Conservation (phyloP, 768 basidiomycete species). For the Rhodocollybia butyracea region DNA sequence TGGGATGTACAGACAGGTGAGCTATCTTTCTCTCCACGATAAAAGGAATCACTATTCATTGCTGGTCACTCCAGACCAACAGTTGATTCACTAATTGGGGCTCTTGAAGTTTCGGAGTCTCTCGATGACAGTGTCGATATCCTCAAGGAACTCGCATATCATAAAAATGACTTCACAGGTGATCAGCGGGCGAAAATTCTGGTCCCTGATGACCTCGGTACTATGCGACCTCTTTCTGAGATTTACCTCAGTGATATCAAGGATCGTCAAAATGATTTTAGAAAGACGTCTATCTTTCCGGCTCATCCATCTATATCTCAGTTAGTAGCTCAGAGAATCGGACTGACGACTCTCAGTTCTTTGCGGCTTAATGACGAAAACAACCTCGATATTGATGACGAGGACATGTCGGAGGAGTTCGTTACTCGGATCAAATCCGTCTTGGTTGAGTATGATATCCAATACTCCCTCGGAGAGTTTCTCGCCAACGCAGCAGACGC, state of each 20-base stretch:
- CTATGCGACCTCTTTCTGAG: slow-evolving; percentile 23
- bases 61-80: slow-evolving; percentile 2
- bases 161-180: slow-evolving; percentile 13
- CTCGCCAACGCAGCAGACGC: slow-evolving; percentile 55
- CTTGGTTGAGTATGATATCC: slow-evolving; percentile 37
- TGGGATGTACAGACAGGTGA: slow-evolving; percentile 5
- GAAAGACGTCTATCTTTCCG: background rate
- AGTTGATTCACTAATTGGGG: background rate
- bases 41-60: background rate
- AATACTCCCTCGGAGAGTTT: slow-evolving; percentile 46
- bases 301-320: slow-evolving; percentile 8
- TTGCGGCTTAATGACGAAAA: slow-evolving; percentile 10
- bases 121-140: background rate
- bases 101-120: background rate
- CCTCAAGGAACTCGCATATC: background rate
- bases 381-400: slow-evolving; percentile 24
- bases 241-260: slow-evolving; percentile 43
- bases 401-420: slow-evolving; percentile 42
- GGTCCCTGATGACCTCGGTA: slow-evolving; percentile 28
- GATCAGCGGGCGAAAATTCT: slow-evolving; percentile 24
- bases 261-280: background rate
- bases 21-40: background rate
- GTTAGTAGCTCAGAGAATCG: slow-evolving; percentile 11
- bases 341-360: slow-evolving; percentile 15
- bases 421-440: slow-evolving; percentile 39